These are phyloP conservation scores for Pythium sukuiense DNA, from an alignment of 352 stramenopile species.

Conservation along the genomic window DNA sequence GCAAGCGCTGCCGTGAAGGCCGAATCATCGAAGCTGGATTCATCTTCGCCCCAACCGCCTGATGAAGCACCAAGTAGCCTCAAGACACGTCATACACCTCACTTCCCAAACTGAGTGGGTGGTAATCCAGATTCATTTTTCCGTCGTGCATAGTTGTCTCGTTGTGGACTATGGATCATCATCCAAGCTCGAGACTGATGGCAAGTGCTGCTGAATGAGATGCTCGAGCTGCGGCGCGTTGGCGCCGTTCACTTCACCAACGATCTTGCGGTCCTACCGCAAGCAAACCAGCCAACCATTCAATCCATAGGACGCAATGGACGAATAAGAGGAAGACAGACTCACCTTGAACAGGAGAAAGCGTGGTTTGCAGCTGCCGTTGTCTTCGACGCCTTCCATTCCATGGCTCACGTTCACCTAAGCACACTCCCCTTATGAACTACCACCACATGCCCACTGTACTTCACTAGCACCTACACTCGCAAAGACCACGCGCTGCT, in stretches of 20 bases:
- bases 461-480: too few species aligned
- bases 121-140: too few species aligned
- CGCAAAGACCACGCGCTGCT: conserved; percentile 55
- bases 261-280: conserved; percentile 50
- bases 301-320: too few species aligned
- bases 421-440: background rate
- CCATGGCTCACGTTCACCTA: conserved; percentile 53
- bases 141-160: too few species aligned
- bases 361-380: conserved; percentile 60
- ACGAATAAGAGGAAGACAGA: background rate
- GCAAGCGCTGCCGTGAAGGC: conserved; percentile 64
- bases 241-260: conserved; percentile 56
- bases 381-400: conserved; percentile 55
- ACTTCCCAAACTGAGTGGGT: too few species aligned
- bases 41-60: conserved; percentile 31
- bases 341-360: conserved; percentile 62
- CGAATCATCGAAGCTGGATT: conserved; percentile 61
- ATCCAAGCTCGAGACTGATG: conserved; percentile 48
- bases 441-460: too few species aligned
- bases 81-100: background rate
- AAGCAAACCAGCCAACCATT: too few species aligned
- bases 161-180: conserved; percentile 38
- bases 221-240: conserved; percentile 66
- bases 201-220: conserved; percentile 62
- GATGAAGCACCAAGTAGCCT: background rate